Evolutionary conservation across 2,329 filamentous ascomycete genomes (phyloP), one percentile per base, ranked within the genome.

Genomic region (Juglanconis sp.): DNA sequence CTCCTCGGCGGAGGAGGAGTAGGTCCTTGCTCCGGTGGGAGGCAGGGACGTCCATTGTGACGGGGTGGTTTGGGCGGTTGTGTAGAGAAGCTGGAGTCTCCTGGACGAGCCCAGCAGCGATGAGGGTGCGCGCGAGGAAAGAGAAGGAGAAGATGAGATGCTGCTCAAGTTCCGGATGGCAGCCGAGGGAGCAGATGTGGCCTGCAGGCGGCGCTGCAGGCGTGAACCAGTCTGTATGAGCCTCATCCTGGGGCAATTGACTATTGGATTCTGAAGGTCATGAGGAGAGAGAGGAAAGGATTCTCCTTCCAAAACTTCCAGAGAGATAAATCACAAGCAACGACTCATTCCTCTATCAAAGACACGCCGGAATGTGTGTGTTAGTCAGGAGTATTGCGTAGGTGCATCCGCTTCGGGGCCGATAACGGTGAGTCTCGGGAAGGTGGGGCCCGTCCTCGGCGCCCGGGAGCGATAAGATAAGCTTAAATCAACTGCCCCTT

Each of bases 1-100:
- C 30, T 60, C 60, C 30, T 56, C 53, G 30, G 60, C 10, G 15
- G 56, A 51, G 17, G 60, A 47, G 31, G 64, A 52, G 51, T 67
- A 52, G 42, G 63, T 36, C 34, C 58, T 53, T 15, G 34, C 24
- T 38, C 34, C 17, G 6, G 52, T 13, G 15, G 53, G 17, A 9
- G 35, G 44, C 9, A 48, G 15, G 7, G 42, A 24, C 15, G 40
- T 40, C 38, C 31, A 44, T 32, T 31, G 36, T 47, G 57, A 38
- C n/a, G 15, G n/a, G 30, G 31, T 5, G 15, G 52, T 11, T 17
- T 30, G 7, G 3, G 54, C 38, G 11, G 9, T 24, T 13, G 13
- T 3, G 40, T 24, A 15, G 31, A 34, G 34, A 36, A 15, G 13
- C 8, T 36, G 60, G 31, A 30, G 10, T 13, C 42, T 49, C 11